phyloP scores from a whole-genome alignment of 495 filamentous ascomycete species.

The Sabuloglossum arenarium region DNA sequence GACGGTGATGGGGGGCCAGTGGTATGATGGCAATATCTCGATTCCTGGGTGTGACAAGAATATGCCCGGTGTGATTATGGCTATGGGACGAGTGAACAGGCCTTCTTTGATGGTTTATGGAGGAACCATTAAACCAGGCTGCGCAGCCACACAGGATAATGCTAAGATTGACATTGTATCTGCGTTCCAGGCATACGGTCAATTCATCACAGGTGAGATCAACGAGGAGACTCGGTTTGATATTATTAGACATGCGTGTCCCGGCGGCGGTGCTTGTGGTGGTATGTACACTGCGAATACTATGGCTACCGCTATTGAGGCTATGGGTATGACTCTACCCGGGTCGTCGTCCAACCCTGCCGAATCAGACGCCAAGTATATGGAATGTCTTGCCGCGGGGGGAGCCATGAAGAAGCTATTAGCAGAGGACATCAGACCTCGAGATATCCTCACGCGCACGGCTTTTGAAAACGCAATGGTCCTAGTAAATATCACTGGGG shows the following conservation, averaged over 20 bases:
- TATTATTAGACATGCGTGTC: slow-evolving; percentile 87
- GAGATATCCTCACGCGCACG: slow-evolving; percentile 75
- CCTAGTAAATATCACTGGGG: slow-evolving; percentile 82
- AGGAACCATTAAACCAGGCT: slow-evolving; percentile 83
- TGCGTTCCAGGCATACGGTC: slow-evolving; percentile 94
- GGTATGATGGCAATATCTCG: slow-evolving; percentile 97
- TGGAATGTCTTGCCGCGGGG: slow-evolving; percentile 71
- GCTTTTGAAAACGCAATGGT: slow-evolving; percentile 97
- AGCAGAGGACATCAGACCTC: slow-evolving; percentile 68
- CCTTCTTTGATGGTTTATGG: slow-evolving; percentile 95
- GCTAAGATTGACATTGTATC: slow-evolving; percentile 83
- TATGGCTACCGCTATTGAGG: slow-evolving; percentile 92
- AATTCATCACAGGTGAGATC: slow-evolving; percentile 82
- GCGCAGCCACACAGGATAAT: slow-evolving; percentile 45
- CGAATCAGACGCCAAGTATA: slow-evolving; percentile 62
- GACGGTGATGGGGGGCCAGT: slow-evolving; percentile 96
- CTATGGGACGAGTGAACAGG: slow-evolving; percentile 88
- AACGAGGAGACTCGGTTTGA: slow-evolving; percentile 78
- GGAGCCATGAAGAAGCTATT: slow-evolving; percentile 73
- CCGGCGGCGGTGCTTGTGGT: slow-evolving; percentile 82
- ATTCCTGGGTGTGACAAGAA: slow-evolving; percentile 99
- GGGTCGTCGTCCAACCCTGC: slow-evolving; percentile 88
- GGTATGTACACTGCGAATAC: slow-evolving; percentile 99
- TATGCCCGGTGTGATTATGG: slow-evolving; percentile 96
- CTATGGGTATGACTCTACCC: slow-evolving; percentile 86